phyloP scores from a whole-genome alignment of 2,329 filamentous ascomycete species.

The Fusarium albidum region DNA sequence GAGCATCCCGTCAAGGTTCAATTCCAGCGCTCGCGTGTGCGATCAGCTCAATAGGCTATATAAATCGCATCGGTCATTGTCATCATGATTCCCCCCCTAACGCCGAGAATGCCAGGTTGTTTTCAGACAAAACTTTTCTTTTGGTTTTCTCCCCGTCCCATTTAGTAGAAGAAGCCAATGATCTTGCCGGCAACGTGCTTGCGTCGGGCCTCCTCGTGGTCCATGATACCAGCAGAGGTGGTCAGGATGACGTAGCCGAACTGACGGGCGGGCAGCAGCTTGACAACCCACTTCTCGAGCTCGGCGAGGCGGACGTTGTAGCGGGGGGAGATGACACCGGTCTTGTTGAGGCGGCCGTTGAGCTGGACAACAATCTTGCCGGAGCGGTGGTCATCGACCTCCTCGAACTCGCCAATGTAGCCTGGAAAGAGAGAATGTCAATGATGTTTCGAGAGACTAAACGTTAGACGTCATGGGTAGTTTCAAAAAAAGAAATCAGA shows the following conservation, averaged over 20 bases:
- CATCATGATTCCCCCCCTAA: slow-evolving; percentile 46
- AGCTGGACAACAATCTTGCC: slow-evolving; percentile 99
- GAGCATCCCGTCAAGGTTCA: slow-evolving; percentile 44
- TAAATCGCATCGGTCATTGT: slow-evolving; percentile 48
- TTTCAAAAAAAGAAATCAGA: slow-evolving; percentile 60
- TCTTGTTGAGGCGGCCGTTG: slow-evolving; percentile 99
- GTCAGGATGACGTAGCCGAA: slow-evolving; percentile 99
- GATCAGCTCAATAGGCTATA: slow-evolving; percentile 43
- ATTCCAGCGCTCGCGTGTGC: slow-evolving; percentile 47
- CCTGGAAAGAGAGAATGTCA: slow-evolving; percentile 68
- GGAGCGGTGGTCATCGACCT: slow-evolving; percentile 98
- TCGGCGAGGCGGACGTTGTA: slow-evolving; percentile 99
- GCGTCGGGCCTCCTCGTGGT: slow-evolving; percentile 98
- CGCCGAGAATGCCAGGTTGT: slow-evolving; percentile 47
- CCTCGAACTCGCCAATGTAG: slow-evolving; percentile 99
- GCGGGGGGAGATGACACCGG: slow-evolving; percentile 97
- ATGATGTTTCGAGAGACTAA: slow-evolving; percentile 93
- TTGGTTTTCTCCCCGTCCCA: slow-evolving; percentile 36
- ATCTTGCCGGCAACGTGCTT: slow-evolving; percentile 99
- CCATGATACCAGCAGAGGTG: slow-evolving; percentile 99
- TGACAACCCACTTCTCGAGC: slow-evolving; percentile 99
- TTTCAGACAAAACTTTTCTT: slow-evolving; percentile 41
- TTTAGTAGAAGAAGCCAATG: slow-evolving; percentile 99
- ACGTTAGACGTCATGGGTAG: slow-evolving; percentile 82
- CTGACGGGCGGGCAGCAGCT: slow-evolving; percentile 98